Conservation (phyloP, 176 grass and related monocot species). For the Oryza nivara region DNA sequence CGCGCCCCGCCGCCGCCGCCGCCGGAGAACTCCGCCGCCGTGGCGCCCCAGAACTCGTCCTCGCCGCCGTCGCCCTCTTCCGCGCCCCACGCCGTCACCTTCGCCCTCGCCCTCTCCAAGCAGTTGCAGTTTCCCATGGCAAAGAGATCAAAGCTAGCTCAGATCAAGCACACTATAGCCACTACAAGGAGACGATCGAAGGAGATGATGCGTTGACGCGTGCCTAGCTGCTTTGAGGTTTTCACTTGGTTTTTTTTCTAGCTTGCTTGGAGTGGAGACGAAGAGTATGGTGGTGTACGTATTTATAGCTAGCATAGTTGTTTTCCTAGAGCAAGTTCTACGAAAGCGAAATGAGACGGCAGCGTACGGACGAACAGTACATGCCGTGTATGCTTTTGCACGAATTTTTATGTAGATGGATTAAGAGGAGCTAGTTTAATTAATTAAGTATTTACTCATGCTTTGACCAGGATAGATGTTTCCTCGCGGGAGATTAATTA, state of each 20-base stretch:
- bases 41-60: neutral
- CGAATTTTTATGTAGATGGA: neutral
- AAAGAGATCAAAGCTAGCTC: neutral
- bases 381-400: neutral
- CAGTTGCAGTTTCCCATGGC: conserved; percentile 37
- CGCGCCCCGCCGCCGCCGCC: too few species aligned
- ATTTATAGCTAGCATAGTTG: neutral
- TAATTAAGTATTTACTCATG: neutral
- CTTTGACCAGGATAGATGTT: neutral
- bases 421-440: neutral
- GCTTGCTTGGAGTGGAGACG: neutral
- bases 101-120: conserved; percentile 9
- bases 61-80: neutral
- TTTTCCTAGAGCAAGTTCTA: conserved; percentile 15
- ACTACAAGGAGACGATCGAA: neutral
- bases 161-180: neutral
- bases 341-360: neutral
- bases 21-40: neutral
- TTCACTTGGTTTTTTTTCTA: neutral
- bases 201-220: neutral
- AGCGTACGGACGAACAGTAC: neutral
- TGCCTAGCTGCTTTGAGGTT: neutral
- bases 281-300: conserved; percentile 14
- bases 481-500: neutral
- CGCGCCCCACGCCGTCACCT: conserved; percentile 22